Percentiles rank a stretch among this genome's conserved stretches.
Evolutionary conservation across 371 early-diverging fungal species (phyloP).

Genomic region (Apophysomyces ossiformis): DNA sequence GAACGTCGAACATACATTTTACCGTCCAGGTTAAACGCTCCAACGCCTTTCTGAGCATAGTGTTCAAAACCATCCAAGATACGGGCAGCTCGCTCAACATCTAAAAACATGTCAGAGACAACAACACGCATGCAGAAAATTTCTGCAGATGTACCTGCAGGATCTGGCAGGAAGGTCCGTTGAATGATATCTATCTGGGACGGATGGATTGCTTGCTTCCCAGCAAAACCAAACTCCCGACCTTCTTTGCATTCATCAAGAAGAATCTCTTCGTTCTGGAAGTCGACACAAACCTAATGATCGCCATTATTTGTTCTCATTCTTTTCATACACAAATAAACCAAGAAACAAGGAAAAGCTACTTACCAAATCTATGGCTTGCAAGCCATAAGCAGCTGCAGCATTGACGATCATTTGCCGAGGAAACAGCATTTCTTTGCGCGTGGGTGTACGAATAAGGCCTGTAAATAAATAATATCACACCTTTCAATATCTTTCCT

Average conservation of each 20-base stretch:
- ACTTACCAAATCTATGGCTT: conserved; percentile 87
- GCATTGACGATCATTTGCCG: conserved; percentile 80
- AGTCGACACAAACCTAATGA: conserved; percentile 82
- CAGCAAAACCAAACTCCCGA: conserved; percentile 89
- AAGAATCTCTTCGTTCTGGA: conserved; percentile 66
- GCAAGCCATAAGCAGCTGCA: conserved; percentile 83
- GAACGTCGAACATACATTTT: conserved; percentile 67
- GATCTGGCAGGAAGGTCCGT: conserved; percentile 73
- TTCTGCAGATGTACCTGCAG: conserved; percentile 50
- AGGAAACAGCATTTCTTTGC: conserved; percentile 79
- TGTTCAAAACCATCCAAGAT: conserved; percentile 72
- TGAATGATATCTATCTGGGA: conserved; percentile 87
- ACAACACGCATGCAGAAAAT: neutral
- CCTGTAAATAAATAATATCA: conserved; percentile 37
- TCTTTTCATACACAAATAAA: neutral
- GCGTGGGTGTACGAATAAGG: conserved; percentile 70
- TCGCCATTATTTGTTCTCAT: neutral
- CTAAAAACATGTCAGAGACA: conserved; percentile 26
- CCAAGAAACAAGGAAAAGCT: neutral
- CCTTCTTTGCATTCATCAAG: conserved; percentile 86
- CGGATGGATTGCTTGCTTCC: conserved; percentile 96
- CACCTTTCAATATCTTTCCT: too few relatives aligned
- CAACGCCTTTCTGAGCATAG: conserved; percentile 72
- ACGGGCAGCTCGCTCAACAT: conserved; percentile 63
- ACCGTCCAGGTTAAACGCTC: conserved; percentile 91